A percentile compares a stretch with the other conserved stretches of the same genome.
These are phyloP conservation scores for Jasminum sambac DNA, from an alignment of 257 asterid species.

Conservation along the genomic window DNA sequence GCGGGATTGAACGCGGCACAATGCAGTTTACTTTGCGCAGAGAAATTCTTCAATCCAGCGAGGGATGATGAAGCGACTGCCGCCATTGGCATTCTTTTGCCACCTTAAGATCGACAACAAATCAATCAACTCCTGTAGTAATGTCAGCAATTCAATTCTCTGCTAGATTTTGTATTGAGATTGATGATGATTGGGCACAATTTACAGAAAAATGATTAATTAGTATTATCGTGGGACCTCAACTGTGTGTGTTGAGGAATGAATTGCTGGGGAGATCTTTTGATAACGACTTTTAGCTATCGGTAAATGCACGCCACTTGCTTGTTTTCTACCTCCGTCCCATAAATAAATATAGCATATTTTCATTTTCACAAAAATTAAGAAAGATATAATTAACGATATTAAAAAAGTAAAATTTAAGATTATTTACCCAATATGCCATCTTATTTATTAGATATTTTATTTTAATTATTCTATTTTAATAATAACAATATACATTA, in stretches of 20 bases:
- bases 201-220: neutral
- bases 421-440: no score
- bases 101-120: constrained; percentile 3
- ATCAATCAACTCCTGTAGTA: neutral
- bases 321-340: neutral
- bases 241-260: constrained; percentile 35
- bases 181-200: neutral
- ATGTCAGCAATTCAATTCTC: neutral
- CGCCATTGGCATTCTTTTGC: constrained; percentile 35
- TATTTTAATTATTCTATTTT: no score
- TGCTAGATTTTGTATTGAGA: neutral
- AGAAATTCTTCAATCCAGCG: constrained; percentile 10
- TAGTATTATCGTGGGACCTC: no score
- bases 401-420: no score
- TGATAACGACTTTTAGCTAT: constrained; percentile 27
- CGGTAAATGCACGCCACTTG: constrained; percentile 32
- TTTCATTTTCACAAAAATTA: no score
- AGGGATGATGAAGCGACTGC: constrained; percentile 47
- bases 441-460: no score
- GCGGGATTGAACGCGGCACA: constrained; percentile 21
- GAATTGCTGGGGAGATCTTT: constrained; percentile 25
- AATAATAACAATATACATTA: no score
- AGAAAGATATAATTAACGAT: no score
- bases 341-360: no score
- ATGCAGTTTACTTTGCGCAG: constrained; percentile 26